phyloP scores from a whole-genome alignment of 169 alveolate genomes.

The Plasmodium blacklocki region DNA sequence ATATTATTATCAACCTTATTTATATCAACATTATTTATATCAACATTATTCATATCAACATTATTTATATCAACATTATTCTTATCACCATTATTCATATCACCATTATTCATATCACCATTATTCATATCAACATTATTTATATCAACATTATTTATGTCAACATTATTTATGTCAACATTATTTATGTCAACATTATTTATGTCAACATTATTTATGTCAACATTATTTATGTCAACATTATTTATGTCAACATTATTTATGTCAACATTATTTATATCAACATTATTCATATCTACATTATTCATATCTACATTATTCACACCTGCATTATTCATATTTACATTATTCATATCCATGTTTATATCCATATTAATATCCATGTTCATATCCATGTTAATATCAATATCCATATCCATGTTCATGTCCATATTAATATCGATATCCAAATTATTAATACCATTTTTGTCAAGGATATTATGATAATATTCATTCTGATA shows the following conservation, averaged over 20 bases:
- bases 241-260: background rate
- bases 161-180: background rate
- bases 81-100: background rate
- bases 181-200: background rate
- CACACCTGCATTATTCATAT: background rate
- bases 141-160: no score
- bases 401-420: background rate
- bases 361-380: constrained; percentile 16
- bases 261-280: background rate
- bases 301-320: no score
- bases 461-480: constrained; percentile 20
- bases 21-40: no score
- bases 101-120: background rate
- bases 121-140: no score
- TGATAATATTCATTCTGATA: constrained; percentile 19
- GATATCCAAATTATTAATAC: background rate
- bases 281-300: background rate
- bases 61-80: background rate
- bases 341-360: background rate
- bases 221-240: background rate
- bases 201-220: background rate
- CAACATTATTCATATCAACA: background rate
- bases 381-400: background rate
- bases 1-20: no score
- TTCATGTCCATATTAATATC: background rate